Evolutionary conservation across 192 early-diverging fungal genomes (phyloP).

Genomic region (Chytriomyces sp.): DNA sequence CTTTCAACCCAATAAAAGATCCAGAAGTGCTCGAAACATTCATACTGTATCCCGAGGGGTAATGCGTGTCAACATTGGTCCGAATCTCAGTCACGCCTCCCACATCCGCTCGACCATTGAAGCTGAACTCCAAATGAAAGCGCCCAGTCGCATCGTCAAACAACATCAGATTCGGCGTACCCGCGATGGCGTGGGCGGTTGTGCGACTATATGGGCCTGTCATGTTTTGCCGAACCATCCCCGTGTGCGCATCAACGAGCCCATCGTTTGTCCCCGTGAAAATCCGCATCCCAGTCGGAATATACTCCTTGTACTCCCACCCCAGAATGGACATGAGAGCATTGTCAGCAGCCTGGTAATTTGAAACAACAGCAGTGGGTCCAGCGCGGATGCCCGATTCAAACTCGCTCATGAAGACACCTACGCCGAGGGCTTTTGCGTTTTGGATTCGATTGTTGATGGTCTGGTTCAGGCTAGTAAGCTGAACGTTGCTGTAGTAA

Average conservation of each 20-base stretch:
- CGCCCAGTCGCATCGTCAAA: not conserved
- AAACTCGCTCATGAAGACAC: slow-evolving; percentile 25
- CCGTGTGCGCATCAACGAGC: slow-evolving; percentile 9
- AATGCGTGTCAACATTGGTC: not conserved
- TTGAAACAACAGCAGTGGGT: not conserved
- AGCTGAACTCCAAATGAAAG: slow-evolving; percentile 4
- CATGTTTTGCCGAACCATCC: slow-evolving; percentile 15
- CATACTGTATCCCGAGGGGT: slow-evolving; percentile 11
- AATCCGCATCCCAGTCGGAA: not conserved
- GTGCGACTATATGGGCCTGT: slow-evolving; percentile 16
- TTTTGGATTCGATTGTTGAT: slow-evolving; percentile 7
- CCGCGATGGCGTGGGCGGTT: slow-evolving; percentile 27
- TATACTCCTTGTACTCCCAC: slow-evolving; percentile 33
- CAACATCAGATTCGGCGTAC: slow-evolving; percentile 5
- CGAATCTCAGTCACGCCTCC: slow-evolving; percentile 21
- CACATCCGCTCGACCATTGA: not conserved
- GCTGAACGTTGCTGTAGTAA: slow-evolving; percentile 20
- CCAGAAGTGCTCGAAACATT: not conserved
- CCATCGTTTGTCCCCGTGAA: slow-evolving; percentile 25
- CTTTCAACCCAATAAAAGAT: not conserved
- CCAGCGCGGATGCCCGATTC: slow-evolving; percentile 27
- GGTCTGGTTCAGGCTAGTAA: slow-evolving; percentile 53
- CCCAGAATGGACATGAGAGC: slow-evolving; percentile 15
- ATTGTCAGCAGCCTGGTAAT: not conserved
- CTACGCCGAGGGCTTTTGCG: slow-evolving; percentile 5